These are phyloP conservation scores for Aspergillus calidoustus DNA, from an alignment of 2,329 filamentous ascomycete species.

Conservation along the genomic window DNA sequence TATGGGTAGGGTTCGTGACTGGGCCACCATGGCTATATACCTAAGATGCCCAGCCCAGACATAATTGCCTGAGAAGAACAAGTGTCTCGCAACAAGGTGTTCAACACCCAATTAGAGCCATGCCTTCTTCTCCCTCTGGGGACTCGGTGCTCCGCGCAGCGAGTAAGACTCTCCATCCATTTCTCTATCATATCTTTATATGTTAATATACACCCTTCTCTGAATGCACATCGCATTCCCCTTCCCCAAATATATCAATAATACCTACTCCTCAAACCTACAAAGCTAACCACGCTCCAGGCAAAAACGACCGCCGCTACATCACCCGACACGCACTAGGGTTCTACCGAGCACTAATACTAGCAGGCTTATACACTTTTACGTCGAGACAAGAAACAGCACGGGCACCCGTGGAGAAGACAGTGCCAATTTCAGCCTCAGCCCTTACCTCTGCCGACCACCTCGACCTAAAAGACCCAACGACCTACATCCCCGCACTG, in stretches of 20 bases:
- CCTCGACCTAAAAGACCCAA: neutral
- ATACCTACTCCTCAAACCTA: neutral
- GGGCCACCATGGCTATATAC: too few species aligned
- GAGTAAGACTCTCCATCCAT: neutral
- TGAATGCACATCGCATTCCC: too few species aligned
- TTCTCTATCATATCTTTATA: too few species aligned
- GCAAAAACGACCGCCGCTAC: conserved; percentile 16
- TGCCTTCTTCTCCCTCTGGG: neutral
- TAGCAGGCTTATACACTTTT: conserved; percentile 9
- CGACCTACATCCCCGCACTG: conserved; percentile 11
- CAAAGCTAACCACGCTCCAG: neutral
- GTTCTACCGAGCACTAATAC: conserved; percentile 11
- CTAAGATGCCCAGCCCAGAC: neutral
- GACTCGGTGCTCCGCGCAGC: neutral
- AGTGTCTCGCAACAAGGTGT: neutral
- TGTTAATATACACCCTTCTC: neutral
- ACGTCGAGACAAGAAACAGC: neutral
- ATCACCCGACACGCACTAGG: conserved; percentile 18
- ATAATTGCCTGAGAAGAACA: neutral
- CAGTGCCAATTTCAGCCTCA: too few species aligned
- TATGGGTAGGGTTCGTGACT: neutral
- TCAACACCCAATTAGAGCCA: neutral
- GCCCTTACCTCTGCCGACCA: too few species aligned
- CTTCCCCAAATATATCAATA: neutral
- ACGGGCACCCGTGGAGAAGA: too few species aligned